These are phyloP conservation scores for Chondrus crispus DNA, from an alignment of 23 red algal species.

Conservation along the genomic window DNA sequence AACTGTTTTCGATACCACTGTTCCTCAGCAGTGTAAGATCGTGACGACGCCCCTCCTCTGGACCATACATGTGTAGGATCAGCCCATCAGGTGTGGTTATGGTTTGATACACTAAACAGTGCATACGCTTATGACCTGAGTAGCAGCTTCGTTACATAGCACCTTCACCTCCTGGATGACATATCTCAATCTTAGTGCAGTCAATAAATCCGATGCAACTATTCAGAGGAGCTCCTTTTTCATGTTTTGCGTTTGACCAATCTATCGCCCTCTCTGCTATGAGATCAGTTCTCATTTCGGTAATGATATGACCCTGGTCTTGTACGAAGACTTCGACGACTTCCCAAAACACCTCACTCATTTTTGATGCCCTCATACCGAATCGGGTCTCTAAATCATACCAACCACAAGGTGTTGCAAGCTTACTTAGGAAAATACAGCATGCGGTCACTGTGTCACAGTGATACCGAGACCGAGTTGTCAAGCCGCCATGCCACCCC, in stretches of 20 bases:
- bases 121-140: constrained; percentile 3
- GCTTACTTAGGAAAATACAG: background rate
- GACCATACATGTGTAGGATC: constrained; percentile 24
- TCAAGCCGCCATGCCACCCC: background rate
- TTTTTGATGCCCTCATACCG: background rate
- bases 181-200: constrained; percentile 4
- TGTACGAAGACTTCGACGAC: background rate
- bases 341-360: constrained; percentile 23
- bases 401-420: background rate
- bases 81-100: constrained; percentile 47
- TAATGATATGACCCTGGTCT: background rate
- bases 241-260: background rate
- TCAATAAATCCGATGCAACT: constrained; percentile 38
- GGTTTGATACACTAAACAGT: background rate
- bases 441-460: background rate
- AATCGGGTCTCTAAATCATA: constrained; percentile 8
- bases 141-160: background rate
- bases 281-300: background rate
- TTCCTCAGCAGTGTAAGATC: background rate
- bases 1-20: background rate
- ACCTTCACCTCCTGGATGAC: background rate
- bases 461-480: background rate
- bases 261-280: background rate
- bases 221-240: background rate
- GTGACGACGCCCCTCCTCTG: constrained; percentile 1